phyloP scores from a whole-genome alignment of 75 land plant species.

The Adiantum capillusveneris region DNA sequence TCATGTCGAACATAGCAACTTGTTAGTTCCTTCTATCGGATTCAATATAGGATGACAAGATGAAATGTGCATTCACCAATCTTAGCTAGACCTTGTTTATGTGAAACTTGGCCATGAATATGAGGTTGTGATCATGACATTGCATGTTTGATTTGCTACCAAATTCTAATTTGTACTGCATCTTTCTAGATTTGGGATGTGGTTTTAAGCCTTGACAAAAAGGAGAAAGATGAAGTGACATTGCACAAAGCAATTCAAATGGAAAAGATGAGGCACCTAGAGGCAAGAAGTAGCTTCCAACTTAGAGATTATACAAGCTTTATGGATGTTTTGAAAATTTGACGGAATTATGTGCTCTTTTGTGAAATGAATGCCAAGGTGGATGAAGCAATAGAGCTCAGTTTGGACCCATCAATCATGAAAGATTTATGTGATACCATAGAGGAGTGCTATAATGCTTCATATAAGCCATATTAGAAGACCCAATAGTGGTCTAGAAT shows the following conservation, averaged over 20 bases:
- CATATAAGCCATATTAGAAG: too few species aligned
- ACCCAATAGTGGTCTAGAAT: too few species aligned
- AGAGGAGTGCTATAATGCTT: constrained; percentile 50
- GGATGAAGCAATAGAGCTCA: background rate
- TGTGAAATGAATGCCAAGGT: constrained; percentile 11
- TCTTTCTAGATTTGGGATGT: constrained; percentile 6
- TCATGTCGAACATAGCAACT: constrained; percentile 66
- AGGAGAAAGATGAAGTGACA: constrained; percentile 25
- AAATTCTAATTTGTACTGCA: too few species aligned
- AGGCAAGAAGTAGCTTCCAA: background rate
- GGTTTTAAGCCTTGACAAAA: constrained; percentile 14
- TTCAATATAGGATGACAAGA: too few species aligned
- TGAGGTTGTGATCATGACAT: constrained; percentile 83
- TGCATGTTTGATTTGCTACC: constrained; percentile 32
- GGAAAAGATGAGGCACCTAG: background rate
- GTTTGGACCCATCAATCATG: background rate
- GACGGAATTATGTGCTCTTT: constrained; percentile 22
- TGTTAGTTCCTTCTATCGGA: constrained; percentile 68
- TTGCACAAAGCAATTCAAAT: constrained; percentile 10
- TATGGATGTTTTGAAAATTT: constrained; percentile 7
- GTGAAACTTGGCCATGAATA: constrained; percentile 75
- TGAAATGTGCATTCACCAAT: too few species aligned
- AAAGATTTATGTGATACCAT: constrained; percentile 42
- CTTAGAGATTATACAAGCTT: constrained; percentile 21
- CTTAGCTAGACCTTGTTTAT: constrained; percentile 36